Base-by-base conservation (phyloP, 257 asterid species). In the Fraxinus anomala region DNA sequence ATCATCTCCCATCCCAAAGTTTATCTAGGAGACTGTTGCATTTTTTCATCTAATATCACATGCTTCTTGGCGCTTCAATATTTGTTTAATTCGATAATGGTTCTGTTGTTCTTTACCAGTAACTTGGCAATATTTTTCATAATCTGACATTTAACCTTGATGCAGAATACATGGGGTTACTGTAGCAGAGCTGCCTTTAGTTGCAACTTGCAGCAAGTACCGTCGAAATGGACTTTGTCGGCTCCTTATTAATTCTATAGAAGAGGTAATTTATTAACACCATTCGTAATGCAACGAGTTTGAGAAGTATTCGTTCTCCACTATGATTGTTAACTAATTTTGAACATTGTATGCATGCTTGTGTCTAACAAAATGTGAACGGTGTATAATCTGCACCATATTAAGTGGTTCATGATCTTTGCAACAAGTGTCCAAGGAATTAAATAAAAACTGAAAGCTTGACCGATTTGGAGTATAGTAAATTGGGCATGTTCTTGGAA, bases 141-240 rank as follows among this genome's bases (percentile, higher is more conserved):
- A 12, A 82, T 75, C 56, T 73, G 56, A 80, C 68, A 23, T 78
- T 84, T 68, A 66, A 79, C 44, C 63, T 61, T 68, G 9, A 86
- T 86, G 82, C 83, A 93, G 99, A 89, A 87, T 96, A 82, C 99
- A 96, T 28, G 97, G 99, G 72, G 91, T 86, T 76, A 83, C 84
- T 77, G 96, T 96, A 72, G 99, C 99, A 44, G 99, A 96, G 88
- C 80, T 96, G 93, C 99, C 99, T 74, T 88, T 96, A 66, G 85
- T 96, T 73, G 99, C 98, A 78, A 96, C 99, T 51, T 96, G 99
- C 85, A 92, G 94, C 83, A 91, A 88, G 82, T 80, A 89, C 81
- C 98, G 97, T 39, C 97, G 99, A 70, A 97, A 86, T 81, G 99
- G 99, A 84, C 84, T 96, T 97, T 96, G 99, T 79, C 96, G 96